Evolutionary conservation across 495 filamentous ascomycete species (phyloP), one percentile per base, ranked within the genome.

Genomic region (Daldinia decipiens): DNA sequence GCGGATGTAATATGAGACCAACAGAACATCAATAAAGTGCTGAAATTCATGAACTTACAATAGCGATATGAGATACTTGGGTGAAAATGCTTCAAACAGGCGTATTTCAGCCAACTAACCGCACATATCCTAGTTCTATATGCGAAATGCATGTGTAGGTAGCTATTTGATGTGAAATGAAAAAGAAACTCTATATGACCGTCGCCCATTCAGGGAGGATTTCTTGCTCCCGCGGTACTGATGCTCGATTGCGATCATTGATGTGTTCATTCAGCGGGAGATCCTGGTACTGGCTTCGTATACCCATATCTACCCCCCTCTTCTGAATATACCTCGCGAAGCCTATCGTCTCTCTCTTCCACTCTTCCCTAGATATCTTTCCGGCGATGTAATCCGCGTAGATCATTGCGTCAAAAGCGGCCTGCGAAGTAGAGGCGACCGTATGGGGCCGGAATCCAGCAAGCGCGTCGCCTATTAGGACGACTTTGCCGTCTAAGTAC

Each of bases 391-490:
- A 80, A 38, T 82, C 79, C 9, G 82, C 80, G 51, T 84, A 79
- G 13, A 80, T 29, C 75, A 83, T 77, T 1, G 81, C 82, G 73
- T 86, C 78, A 43, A 80, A 81, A 6, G 84, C 84, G 11, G 81
- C 85, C 71, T 87, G 85, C 19, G 77, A 81, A 5, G 84, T 86
- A 36, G 80, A 81, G 1, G 82, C 83, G 8, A 82, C 84, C 1
- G 84, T 87, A 62, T 88, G 86, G 19, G 87, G 87, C 15, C 87
- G 74, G 55, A 89, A 87, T 2, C 82, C 82, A 0, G 85, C 85
- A 12, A 88, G 62, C 32, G 86, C 86, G 75, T 89, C 87, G 21
- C 87, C 86, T 5, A 88, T 77, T 36, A 88, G 71, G 32, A 88
- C 76, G 1, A 88, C 78, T 70, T 82, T 85, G 0, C 82, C 85